Base-by-base conservation (phyloP, 1,139 yeast species). In the Pneumocystis carinii region DNA sequence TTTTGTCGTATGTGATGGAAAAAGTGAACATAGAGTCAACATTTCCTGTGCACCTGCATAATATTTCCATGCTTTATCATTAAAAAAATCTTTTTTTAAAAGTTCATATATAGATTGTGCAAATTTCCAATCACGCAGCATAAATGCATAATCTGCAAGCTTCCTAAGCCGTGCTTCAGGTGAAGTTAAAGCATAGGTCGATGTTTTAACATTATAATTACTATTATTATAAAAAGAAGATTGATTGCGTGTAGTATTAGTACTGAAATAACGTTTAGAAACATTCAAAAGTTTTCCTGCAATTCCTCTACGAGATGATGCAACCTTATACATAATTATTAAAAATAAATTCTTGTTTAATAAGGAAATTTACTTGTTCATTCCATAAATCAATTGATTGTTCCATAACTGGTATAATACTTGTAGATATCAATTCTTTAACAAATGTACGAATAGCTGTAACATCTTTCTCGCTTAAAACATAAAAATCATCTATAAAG, bases 91-190 rank as follows among this genome's bases (percentile, higher is more conserved):
- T 69, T 87, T 86, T 67, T 85, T 85, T 55, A 90, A 78, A 65
- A 88, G 73, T 66, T 92, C 97, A 72, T 92, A 92, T 0, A 90
- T 85, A 1, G 87, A 79, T 71, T 87, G 86, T 8, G 97, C 94
- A 67, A 84, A 85, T 71, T 85, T 85, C 77, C 87, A 92, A 74
- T 92, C 97, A 60, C 90, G 82, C 32, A 90, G 75, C 82, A 92
- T 87, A 69, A 92, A 82, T 7, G 92, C 84, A 89, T 95, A 89
- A 73, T 92, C 98, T 0, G 95, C 97, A 58, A 92, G 76, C 70
- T 87, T 86, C 62, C 97, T 77, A 41, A 90, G 78, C 61, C 82
- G 79, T 69, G 89, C 88, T 70, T 90, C 97, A 0, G 86, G 81
- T 0, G 90, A 78, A 1, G 83, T 75, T 61, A 81, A 81, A 63